phyloP scores from a whole-genome alignment of 2,329 filamentous ascomycete genomes.

The Bipolaris zeicola region DNA sequence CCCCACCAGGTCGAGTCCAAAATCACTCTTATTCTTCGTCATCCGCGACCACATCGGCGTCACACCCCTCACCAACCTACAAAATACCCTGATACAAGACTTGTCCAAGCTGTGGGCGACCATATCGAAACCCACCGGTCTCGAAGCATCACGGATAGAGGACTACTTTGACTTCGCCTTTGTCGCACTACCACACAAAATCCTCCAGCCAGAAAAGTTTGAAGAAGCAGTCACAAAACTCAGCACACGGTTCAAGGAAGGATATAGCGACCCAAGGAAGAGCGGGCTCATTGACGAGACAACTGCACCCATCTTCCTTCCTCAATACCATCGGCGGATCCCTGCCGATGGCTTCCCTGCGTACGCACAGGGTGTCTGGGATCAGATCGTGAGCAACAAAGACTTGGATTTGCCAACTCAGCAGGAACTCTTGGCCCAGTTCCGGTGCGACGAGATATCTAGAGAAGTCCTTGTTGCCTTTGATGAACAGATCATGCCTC shows the following conservation, averaged over 20 bases:
- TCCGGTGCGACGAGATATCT: slow-evolving; percentile 95
- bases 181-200: slow-evolving; percentile 93
- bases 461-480: slow-evolving; percentile 85
- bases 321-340: slow-evolving; percentile 94
- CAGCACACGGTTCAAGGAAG: slow-evolving; percentile 79
- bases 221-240: slow-evolving; percentile 78
- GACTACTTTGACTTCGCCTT: slow-evolving; percentile 99
- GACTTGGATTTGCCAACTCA: slow-evolving; percentile 95
- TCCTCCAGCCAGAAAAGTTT: slow-evolving; percentile 92
- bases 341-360: slow-evolving; percentile 95
- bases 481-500: slow-evolving; percentile 77
- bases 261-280: slow-evolving; percentile 72
- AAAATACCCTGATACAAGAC: slow-evolving; percentile 88
- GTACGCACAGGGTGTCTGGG: slow-evolving; percentile 94
- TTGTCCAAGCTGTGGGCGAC: slow-evolving; percentile 90
- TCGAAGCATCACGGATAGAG: slow-evolving; percentile 87
- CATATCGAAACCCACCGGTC: slow-evolving; percentile 85
- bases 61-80: slow-evolving; percentile 87
- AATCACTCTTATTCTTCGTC: slow-evolving; percentile 96
- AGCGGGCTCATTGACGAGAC: slow-evolving; percentile 70
- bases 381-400: slow-evolving; percentile 98
- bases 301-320: slow-evolving; percentile 79
- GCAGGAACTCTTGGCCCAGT: slow-evolving; percentile 94
- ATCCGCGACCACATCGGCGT: slow-evolving; percentile 95
- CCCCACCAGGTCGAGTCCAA: slow-evolving; percentile 71